Evolutionary conservation across 2,329 filamentous ascomycete genomes (phyloP).

Genomic region (Cladosporium sp.): DNA sequence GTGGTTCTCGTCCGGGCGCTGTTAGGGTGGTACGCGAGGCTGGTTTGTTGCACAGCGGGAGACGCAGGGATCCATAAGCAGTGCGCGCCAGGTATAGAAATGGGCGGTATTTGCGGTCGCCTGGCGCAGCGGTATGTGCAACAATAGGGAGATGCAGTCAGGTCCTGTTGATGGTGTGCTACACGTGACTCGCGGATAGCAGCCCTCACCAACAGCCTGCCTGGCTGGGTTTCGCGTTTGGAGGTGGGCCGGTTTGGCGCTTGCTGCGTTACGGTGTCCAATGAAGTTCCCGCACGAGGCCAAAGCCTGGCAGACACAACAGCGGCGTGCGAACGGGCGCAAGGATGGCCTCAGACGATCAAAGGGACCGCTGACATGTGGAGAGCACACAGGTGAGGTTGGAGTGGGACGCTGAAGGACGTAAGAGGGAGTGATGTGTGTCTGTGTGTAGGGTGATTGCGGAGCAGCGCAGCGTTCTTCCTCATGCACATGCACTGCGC

Average conservation of each 20-base stretch:
- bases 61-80: conserved; percentile 19
- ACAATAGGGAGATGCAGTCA: not conserved
- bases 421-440: not conserved
- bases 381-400: conserved; percentile 11
- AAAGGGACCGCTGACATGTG: conserved; percentile 10
- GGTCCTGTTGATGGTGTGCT: not conserved
- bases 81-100: conserved; percentile 9
- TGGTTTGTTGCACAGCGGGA: conserved; percentile 4
- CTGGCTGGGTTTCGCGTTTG: not conserved
- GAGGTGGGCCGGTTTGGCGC: not conserved
- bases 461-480: conserved; percentile 1
- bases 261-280: conserved; percentile 1
- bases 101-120: not conserved
- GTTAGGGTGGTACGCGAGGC: conserved; percentile 19
- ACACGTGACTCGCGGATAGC: conserved; percentile 13
- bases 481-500: not conserved
- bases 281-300: not conserved
- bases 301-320: conserved; percentile 13
- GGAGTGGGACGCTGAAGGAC: not conserved
- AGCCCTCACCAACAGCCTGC: not conserved
- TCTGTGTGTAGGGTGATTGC: not conserved
- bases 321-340: conserved; percentile 18
- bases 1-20: conserved; percentile 8
- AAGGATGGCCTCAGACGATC: conserved; percentile 9
- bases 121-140: conserved; percentile 1